phyloP scores from a whole-genome alignment of 495 filamentous ascomycete genomes.

The Jackrogersella multiformis region DNA sequence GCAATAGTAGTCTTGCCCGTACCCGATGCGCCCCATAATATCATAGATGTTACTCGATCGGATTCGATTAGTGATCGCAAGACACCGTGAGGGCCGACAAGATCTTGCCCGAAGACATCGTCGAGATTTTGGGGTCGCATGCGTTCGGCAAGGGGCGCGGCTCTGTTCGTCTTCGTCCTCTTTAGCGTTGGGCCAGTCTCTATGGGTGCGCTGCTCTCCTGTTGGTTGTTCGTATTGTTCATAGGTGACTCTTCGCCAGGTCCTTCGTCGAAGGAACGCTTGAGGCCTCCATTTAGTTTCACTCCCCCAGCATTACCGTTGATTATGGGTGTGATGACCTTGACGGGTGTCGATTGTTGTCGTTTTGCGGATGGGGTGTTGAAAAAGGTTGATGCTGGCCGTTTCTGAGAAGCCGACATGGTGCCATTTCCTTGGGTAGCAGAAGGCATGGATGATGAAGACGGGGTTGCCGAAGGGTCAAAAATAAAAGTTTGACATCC shows the following conservation, averaged over 20 bases:
- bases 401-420: constrained; percentile 57
- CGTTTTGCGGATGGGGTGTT: constrained; percentile 71
- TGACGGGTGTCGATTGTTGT: constrained; percentile 50
- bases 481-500: constrained; percentile 72
- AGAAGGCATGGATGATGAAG: constrained; percentile 36
- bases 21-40: constrained; percentile 90
- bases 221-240: constrained; percentile 30
- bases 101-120: constrained; percentile 89
- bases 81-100: constrained; percentile 85
- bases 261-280: constrained; percentile 58
- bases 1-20: constrained; percentile 98
- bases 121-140: constrained; percentile 89
- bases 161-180: constrained; percentile 71
- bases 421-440: constrained; percentile 57
- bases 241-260: constrained; percentile 48
- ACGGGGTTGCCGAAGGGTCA: constrained; percentile 47
- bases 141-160: constrained; percentile 87
- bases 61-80: constrained; percentile 90
- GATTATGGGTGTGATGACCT: constrained; percentile 34
- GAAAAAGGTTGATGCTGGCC: constrained; percentile 77
- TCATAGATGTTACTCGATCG: constrained; percentile 90
- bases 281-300: constrained; percentile 41
- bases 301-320: constrained; percentile 38
- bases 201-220: constrained; percentile 21
- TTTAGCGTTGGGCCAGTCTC: constrained; percentile 57